phyloP scores from a whole-genome alignment of 257 asterid species.

The Ajuga chamaepitys region DNA sequence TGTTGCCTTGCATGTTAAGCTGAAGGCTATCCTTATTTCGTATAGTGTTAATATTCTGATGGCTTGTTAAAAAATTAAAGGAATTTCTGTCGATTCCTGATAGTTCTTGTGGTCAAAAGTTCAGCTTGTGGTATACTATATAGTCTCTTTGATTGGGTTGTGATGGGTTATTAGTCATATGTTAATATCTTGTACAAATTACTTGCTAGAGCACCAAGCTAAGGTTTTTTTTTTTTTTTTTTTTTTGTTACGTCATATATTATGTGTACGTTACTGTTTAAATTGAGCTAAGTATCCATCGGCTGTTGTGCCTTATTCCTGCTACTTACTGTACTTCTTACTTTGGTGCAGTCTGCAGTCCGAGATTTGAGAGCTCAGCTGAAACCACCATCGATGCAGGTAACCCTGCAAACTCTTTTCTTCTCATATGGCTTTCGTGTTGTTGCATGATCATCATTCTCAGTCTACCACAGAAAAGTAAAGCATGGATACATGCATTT shows the following conservation, averaged over 20 bases:
- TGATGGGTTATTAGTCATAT: background rate
- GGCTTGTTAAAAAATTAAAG: no score
- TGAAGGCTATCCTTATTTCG: background rate
- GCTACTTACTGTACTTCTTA: slow-evolving; percentile 13
- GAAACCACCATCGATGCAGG: slow-evolving; percentile 99
- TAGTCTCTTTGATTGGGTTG: background rate
- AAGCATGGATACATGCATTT: background rate
- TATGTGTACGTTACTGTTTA: background rate
- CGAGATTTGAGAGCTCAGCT: slow-evolving; percentile 94
- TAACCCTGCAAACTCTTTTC: slow-evolving; percentile 16
- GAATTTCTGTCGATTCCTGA: background rate
- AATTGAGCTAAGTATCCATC: background rate
- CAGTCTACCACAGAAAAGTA: background rate
- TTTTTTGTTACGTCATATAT: no score
- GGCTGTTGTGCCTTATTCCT: background rate
- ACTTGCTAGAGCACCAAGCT: background rate
- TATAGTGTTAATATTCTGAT: no score
- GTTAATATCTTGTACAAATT: background rate
- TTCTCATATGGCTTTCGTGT: background rate
- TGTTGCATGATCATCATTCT: background rate
- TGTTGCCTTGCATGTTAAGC: background rate
- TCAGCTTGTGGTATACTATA: background rate
- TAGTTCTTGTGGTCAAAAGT: background rate
- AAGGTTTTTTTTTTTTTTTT: background rate
- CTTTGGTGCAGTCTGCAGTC: slow-evolving; percentile 68